Base-by-base conservation (phyloP, 2,329 filamentous ascomycete species). In the Cryphonectria naterciae region DNA sequence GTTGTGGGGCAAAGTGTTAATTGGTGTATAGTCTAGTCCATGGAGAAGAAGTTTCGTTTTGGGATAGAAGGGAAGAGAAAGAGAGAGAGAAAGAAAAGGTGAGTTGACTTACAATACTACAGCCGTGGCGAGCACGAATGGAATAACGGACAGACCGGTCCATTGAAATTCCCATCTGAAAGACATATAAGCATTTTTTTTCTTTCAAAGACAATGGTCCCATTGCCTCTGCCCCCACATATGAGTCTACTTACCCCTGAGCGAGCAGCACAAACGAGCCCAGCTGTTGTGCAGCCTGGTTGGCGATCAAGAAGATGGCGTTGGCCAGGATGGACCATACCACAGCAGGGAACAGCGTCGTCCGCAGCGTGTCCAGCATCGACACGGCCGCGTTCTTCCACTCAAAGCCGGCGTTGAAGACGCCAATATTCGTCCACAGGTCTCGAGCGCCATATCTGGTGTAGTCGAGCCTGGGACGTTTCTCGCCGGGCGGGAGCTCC, bases 241-340 rank as follows among this genome's bases (percentile, higher is more conserved):
- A 4, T 58, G 25, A 63, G 58, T n/a, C 8, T 13, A 39, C 58
- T 10, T 25, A 61, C 63, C 78, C 78, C 63, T 74, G 75, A 15
- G 75, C 75, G n/a, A 76, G 75, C 56, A 78, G 73, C 11, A 73
- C 75, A 35, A 75, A 77, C 7, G 72, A 74, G 58, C 68, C 67
- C 65, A 75, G 77, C 74, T 77, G 78, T 64, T 74, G 72, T 25
- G 76, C 74, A 8, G 78, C 77, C 56, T 77, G 76, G 65, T 76
- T 77, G 58, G 74, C 76, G 32, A 77, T 74, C 41, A 77, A 54
- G 69, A 80, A 75, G 41, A 75, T 73, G 52, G 75, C 76, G 69
- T 79, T 79, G 39, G 77, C 70, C 13, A 78, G 65, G 4, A 80
- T 75, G 11, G 74, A 75, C 77, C 80, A 82, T 10, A 80, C 43